These are phyloP conservation scores for Cenchrus americanus DNA, from an alignment of 176 grass and related monocot genomes.

Conservation along the genomic window DNA sequence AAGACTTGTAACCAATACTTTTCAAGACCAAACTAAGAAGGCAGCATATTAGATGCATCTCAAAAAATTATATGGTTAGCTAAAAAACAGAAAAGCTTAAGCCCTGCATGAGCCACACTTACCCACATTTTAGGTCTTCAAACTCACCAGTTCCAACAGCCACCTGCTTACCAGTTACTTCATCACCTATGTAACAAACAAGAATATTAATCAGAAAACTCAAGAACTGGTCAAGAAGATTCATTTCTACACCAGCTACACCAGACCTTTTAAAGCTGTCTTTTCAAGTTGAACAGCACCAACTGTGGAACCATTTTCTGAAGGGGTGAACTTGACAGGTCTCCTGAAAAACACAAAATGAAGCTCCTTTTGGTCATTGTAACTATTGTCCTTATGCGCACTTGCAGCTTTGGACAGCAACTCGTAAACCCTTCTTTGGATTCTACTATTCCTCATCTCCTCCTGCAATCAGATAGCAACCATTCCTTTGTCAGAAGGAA, in stretches of 20 bases:
- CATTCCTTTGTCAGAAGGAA: constrained; percentile 25
- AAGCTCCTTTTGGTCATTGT: constrained; percentile 60
- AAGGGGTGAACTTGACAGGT: constrained; percentile 67
- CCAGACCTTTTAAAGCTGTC: constrained; percentile 76
- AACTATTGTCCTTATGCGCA: constrained; percentile 19
- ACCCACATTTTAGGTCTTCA: constrained; percentile 83
- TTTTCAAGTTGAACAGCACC: constrained; percentile 69
- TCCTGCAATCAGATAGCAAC: constrained; percentile 57
- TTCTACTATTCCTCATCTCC: constrained; percentile 82
- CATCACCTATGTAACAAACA: constrained; percentile 63
- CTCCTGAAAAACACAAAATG: constrained; percentile 87
- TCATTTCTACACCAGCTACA: constrained; percentile 24
- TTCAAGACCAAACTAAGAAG: constrained; percentile 78
- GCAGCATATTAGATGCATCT: constrained; percentile 33
- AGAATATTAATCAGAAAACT: constrained; percentile 1
- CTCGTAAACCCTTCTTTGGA: constrained; percentile 75
- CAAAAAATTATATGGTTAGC: background rate
- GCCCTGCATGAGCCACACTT: constrained; percentile 26
- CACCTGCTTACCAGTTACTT: constrained; percentile 62
- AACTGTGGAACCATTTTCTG: constrained; percentile 57
- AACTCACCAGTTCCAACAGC: constrained; percentile 79
- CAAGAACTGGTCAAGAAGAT: background rate
- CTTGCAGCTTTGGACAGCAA: constrained; percentile 76
- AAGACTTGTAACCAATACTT: constrained; percentile 93
- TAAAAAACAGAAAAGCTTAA: constrained; percentile 29